Evolutionary conservation across 202 grass and related monocot species (phyloP), one percentile per base, ranked within the genome.

Genomic region (Setaria italica): DNA sequence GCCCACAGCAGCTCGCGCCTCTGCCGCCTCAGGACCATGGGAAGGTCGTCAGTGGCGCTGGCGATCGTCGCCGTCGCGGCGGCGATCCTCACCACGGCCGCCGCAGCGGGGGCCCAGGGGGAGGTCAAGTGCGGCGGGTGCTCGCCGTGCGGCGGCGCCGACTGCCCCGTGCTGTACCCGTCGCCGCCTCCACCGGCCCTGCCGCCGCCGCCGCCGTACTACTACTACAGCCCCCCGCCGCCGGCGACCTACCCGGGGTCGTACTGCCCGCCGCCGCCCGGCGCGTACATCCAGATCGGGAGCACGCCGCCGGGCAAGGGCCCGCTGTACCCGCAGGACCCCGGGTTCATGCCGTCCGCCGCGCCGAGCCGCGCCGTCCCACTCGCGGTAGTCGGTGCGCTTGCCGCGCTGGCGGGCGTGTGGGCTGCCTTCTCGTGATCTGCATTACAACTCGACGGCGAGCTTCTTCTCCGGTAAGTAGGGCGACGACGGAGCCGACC

Each of bases 271-370:
- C 93, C 93, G 43, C 86, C 93, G 8, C 93, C 90, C 11, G 88
- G 77, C 2, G 79, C 72, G 9, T 89, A 91, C 84, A 43, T 91
- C 3, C 57, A 88, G 20, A 72, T 87, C 51, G 88, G 84, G 11
- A 85, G 86, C 59, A 70, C 88, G 67, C 88, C 88, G 48, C 72
- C 70, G 4, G 85, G 85, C 45, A 81, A 53, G 57, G 78, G 80
- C 14, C 84, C 84, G 16, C 58, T 92, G 46, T 95, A 95, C 68
- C 86, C 88, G 63, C 84, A 89, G 86, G 88, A 95, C 79, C 85
- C 93, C 4, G 76, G 80, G 32, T 92, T 82, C 86, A 78, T 89
- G 58, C 80, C 85, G 3, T 85, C 83, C 48, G 62, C 16, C 72
- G 93, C 86, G 65, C 73, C 76, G 16, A 64, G 20, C 42, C 46